Base-by-base conservation (phyloP, 257 asterid species). In the Solanum verrucosum region DNA sequence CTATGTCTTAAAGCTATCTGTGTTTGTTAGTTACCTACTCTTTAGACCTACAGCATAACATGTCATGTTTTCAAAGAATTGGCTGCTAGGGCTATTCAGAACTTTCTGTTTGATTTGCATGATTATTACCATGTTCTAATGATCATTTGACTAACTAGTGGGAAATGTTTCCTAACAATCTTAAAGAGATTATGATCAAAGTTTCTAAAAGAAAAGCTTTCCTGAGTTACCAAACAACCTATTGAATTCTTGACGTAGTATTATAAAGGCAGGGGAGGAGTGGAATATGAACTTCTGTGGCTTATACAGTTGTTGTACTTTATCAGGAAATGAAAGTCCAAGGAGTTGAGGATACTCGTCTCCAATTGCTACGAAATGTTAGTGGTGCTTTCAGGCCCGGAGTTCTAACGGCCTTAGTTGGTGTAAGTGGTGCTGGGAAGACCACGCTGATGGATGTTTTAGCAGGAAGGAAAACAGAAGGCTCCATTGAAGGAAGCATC, bases 381-480 rank as follows among this genome's bases (percentile, higher is more conserved):
- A 93, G 98, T 86, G 98, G 98, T 68, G 96, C 98, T 87, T 96
- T 96, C 88, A 90, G 98, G 91, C 98, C 98, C 0, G 98, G 98
- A 20, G 95, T 96, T 83, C 90, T 96, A 16, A 95, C 98, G 6
- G 98, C 98, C 33, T 90, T 96, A 90, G 96, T 96, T 42, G 98
- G 98, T 44, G 96, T 95, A 7, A 96, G 98, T 90, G 98, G 98
- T 42, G 98, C 98, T 25, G 98, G 98, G 8, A 96, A 96, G 92
- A 96, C 98, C 20, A 96, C 98, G 0, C 84, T 96, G 87, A 95
- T 96, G 98, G 98, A 96, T 75, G 98, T 95, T 29, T 92, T 96
- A 92, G 98, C 98, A 1, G 98, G 98, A 87, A 91, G 98, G 83
- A 96, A 96, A 87, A 96, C 98, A 0, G 96, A 98, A 7, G 98